A percentile compares a stretch with the other conserved stretches of the same genome.
These are phyloP conservation scores for Gastrodia elata DNA, from an alignment of 106 monocot genomes.

Conservation along the genomic window DNA sequence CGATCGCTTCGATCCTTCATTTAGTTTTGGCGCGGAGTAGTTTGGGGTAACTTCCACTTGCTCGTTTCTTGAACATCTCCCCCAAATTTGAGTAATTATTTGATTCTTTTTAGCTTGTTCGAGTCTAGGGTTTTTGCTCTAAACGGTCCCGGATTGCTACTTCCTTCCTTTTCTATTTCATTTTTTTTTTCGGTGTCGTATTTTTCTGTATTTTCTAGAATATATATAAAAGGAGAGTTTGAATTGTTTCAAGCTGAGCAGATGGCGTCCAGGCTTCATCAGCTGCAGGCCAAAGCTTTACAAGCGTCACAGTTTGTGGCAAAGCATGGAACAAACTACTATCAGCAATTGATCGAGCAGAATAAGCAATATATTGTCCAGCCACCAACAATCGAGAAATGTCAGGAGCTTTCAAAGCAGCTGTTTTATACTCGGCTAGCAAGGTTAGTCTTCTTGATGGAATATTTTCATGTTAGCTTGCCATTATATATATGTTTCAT, in stretches of 20 bases:
- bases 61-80: background rate
- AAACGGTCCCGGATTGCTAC: background rate
- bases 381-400: slow-evolving; percentile 9
- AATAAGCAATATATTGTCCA: slow-evolving; percentile 14
- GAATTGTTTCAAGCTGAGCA: slow-evolving; percentile 1
- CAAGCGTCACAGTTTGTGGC: slow-evolving; percentile 12
- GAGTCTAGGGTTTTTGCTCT: slow-evolving; percentile 1
- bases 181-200: background rate
- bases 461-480: background rate
- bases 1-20: background rate
- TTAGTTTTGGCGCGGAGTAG: background rate
- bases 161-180: background rate
- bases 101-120: background rate
- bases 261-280: slow-evolving; percentile 16
- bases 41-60: background rate
- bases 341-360: slow-evolving; percentile 13
- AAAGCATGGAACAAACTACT: slow-evolving; percentile 12
- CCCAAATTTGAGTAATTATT: background rate
- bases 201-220: background rate
- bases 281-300: slow-evolving; percentile 10
- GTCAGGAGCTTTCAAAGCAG: slow-evolving; percentile 14
- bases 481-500: background rate
- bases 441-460: background rate
- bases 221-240: background rate
- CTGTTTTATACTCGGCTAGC: slow-evolving; percentile 14